Evolutionary conservation across 371 early-diverging fungal species (phyloP).

Genomic region (Mucor racemosus): DNA sequence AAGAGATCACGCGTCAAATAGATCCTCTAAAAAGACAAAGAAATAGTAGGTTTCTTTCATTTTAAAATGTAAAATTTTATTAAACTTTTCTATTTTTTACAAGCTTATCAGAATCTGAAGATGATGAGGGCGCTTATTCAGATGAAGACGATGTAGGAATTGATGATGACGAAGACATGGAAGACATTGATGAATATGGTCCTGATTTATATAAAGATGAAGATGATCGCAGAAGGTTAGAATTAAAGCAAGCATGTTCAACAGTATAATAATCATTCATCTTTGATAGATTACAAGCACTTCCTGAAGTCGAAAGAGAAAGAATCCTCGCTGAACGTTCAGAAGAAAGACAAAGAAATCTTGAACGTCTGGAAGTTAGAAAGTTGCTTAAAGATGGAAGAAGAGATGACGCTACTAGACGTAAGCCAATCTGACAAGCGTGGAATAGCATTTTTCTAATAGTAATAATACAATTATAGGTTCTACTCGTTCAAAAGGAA

Average conservation of each 20-base stretch:
- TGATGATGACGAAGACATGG: conserved; percentile 63
- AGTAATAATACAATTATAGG: conserved; percentile 33
- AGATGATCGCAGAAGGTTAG: conserved; percentile 68
- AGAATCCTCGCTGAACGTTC: conserved; percentile 78
- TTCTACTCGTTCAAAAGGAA: conserved; percentile 63
- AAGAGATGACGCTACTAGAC: conserved; percentile 59
- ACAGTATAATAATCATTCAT: neutral
- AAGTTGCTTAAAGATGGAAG: conserved; percentile 60
- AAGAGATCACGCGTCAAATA: conserved; percentile 24
- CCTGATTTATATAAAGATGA: conserved; percentile 79
- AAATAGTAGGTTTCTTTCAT: conserved; percentile 6
- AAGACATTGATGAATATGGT: conserved; percentile 74
- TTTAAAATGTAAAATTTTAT: neutral
- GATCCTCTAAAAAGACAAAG: conserved; percentile 8
- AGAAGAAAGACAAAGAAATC: conserved; percentile 62
- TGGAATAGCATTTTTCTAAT: neutral
- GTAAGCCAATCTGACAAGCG: conserved; percentile 33
- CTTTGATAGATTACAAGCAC: conserved; percentile 54
- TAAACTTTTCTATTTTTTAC: neutral
- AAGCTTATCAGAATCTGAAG: conserved; percentile 46
- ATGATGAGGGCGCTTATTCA: conserved; percentile 38
- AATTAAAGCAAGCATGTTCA: neutral
- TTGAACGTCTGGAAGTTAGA: conserved; percentile 64
- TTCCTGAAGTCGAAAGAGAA: conserved; percentile 81
- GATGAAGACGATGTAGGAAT: conserved; percentile 29